These are phyloP conservation scores for Hortiboletus flavorubellus DNA, from an alignment of 768 basidiomycete species.

Conservation along the genomic window DNA sequence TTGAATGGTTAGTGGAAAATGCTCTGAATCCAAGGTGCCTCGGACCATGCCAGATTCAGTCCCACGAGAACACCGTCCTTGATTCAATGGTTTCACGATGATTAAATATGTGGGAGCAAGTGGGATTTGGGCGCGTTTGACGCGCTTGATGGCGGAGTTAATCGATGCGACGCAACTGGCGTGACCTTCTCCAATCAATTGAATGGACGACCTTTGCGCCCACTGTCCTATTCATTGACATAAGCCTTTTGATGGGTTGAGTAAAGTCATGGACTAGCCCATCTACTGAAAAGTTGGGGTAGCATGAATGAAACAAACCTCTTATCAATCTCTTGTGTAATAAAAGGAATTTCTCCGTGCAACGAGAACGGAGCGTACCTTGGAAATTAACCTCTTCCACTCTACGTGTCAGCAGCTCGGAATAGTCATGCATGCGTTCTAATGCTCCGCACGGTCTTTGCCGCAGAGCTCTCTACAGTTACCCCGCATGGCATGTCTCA, in stretches of 20 bases:
- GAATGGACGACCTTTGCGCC: no score
- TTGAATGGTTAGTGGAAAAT: neutral
- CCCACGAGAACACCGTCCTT: neutral
- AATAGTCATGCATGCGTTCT: slow-evolving; percentile 13
- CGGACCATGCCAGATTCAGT: neutral
- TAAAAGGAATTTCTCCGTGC: neutral
- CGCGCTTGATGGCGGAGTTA: no score
- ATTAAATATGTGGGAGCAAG: neutral
- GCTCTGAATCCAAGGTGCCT: neutral
- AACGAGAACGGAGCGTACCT: slow-evolving; percentile 1
- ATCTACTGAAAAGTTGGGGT: neutral
- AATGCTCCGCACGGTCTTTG: neutral
- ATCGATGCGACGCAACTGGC: neutral
- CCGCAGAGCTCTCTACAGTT: neutral
- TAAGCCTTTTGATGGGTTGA: no score
- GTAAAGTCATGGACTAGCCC: no score
- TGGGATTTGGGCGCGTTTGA: neutral
- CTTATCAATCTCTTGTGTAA: neutral
- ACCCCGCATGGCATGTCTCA: slow-evolving; percentile 19
- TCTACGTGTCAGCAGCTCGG: neutral
- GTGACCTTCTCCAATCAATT: neutral
- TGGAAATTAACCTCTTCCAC: slow-evolving; percentile 8
- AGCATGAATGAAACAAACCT: neutral
- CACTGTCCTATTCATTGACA: no score
- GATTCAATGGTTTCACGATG: neutral